These are phyloP conservation scores for Neurospora hispaniola DNA, from an alignment of 495 filamentous ascomycete genomes.

Conservation along the genomic window DNA sequence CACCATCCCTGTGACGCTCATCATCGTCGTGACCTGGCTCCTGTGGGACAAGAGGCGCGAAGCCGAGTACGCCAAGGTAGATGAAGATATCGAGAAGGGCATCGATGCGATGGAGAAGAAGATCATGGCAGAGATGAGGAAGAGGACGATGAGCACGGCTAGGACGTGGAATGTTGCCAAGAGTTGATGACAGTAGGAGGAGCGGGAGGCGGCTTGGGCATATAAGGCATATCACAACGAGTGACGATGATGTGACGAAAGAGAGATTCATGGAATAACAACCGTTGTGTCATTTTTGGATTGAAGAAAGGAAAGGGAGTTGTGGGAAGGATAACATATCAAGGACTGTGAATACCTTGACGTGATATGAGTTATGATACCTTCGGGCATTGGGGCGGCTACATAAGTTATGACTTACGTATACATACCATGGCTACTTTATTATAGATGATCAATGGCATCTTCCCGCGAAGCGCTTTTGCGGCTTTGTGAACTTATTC, in stretches of 20 bases:
- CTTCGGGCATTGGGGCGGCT: not conserved
- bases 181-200: not conserved
- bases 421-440: not conserved
- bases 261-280: not conserved
- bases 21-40: slow-evolving; percentile 37
- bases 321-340: not conserved
- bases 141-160: slow-evolving; percentile 41
- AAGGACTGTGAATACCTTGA: too few species aligned
- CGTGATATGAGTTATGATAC: not conserved
- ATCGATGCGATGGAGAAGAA: slow-evolving; percentile 44
- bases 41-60: slow-evolving; percentile 37
- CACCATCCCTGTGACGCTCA: slow-evolving; percentile 37
- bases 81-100: slow-evolving; percentile 37
- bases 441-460: not conserved
- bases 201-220: too few species aligned
- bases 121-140: slow-evolving; percentile 42
- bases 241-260: not conserved
- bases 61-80: slow-evolving; percentile 31
- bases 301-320: not conserved
- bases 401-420: not conserved
- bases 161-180: slow-evolving; percentile 30
- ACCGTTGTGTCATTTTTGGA: not conserved
- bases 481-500: too few species aligned
- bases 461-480: not conserved
- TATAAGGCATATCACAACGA: not conserved